Evolutionary conservation across 2,329 filamentous ascomycete species (phyloP).

Genomic region (Cylindrodendrum hubeiense): DNA sequence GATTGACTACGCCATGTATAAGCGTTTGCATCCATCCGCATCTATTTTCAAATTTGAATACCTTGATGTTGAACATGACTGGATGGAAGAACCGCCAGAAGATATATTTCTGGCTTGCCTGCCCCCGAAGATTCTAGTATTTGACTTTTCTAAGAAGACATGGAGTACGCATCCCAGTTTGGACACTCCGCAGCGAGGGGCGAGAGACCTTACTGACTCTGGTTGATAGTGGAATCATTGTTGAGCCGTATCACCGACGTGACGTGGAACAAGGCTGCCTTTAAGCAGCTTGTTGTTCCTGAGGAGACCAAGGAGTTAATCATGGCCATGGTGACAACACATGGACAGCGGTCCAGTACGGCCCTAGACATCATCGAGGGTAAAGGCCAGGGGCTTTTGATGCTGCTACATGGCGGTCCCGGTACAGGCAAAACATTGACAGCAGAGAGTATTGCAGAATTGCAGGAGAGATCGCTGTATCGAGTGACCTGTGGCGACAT

Average conservation of each 20-base stretch:
- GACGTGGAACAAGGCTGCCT: slow-evolving; percentile 28
- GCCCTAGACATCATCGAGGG: slow-evolving; percentile 15
- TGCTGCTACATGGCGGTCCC: slow-evolving; percentile 13
- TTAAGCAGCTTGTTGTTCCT: slow-evolving; percentile 25
- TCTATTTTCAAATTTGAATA: neutral
- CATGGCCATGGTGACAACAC: slow-evolving; percentile 21
- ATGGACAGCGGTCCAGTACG: slow-evolving; percentile 16
- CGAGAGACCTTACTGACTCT: neutral
- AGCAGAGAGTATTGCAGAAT: slow-evolving; percentile 32
- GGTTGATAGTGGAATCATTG: neutral
- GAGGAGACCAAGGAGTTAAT: slow-evolving; percentile 20
- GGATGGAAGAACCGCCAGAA: neutral
- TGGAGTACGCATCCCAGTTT: slow-evolving; percentile 8
- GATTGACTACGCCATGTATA: slow-evolving; percentile 26
- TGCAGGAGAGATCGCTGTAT: slow-evolving; percentile 32
- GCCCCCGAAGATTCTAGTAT: slow-evolving; percentile 3
- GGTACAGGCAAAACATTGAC: slow-evolving; percentile 30
- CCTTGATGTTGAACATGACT: neutral
- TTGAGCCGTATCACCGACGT: slow-evolving; percentile 21
- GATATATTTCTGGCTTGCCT: neutral
- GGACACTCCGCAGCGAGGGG: too few species aligned
- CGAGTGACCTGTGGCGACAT: slow-evolving; percentile 35
- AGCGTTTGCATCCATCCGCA: neutral
- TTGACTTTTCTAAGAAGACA: slow-evolving; percentile 25
- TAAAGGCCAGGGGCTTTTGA: slow-evolving; percentile 20